phyloP scores from a whole-genome alignment of 148 eudicot genomes.

The Rhododendron ferrugineum region DNA sequence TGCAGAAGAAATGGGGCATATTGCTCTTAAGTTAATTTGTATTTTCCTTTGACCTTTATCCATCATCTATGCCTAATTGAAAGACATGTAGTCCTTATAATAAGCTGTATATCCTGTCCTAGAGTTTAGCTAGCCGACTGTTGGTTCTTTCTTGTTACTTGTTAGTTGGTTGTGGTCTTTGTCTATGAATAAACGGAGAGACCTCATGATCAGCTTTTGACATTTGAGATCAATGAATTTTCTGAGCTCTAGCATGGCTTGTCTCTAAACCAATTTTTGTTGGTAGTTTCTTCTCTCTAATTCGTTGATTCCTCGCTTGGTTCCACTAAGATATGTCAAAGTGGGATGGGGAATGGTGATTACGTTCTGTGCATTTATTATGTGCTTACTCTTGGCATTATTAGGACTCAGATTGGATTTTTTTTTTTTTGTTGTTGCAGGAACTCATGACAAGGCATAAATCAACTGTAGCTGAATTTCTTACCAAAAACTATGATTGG shows the following conservation, averaged over 20 bases:
- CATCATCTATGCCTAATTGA: neutral
- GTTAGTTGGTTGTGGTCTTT: neutral
- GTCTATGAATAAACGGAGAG: neutral
- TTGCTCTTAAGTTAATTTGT: neutral
- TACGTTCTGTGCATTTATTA: neutral
- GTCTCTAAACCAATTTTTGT: neutral
- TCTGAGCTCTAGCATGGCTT: neutral
- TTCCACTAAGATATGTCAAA: neutral
- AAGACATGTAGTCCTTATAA: neutral
- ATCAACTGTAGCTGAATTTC: constrained; percentile 97
- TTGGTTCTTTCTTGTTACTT: neutral
- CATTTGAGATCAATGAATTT: neutral
- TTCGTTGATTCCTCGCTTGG: neutral
- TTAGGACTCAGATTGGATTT: neutral
- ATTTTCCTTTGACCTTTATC: neutral
- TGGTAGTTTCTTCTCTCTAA: neutral
- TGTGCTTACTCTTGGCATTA: neutral
- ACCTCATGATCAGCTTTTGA: neutral
- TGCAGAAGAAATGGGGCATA: neutral
- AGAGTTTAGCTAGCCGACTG: neutral
- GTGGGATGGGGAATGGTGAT: neutral
- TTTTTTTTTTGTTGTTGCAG: constrained; percentile 36
- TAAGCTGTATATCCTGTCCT: neutral
- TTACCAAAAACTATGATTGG: constrained; percentile 84
- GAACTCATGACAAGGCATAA: constrained; percentile 96